These are phyloP conservation scores for Lentinula detonsa DNA, from an alignment of 768 basidiomycete species.

Conservation along the genomic window DNA sequence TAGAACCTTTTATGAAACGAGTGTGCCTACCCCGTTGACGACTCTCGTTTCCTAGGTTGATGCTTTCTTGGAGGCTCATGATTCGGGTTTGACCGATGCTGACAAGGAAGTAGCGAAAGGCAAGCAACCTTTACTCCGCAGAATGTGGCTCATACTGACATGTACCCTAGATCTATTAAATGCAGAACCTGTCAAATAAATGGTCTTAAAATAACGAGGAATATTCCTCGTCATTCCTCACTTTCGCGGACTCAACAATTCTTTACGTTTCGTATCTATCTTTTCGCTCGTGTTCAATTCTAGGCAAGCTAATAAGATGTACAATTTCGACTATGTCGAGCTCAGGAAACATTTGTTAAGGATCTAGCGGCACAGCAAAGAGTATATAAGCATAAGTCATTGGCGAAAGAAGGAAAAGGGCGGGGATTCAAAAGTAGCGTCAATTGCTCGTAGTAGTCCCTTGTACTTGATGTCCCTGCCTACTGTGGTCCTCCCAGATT, in stretches of 20 bases:
- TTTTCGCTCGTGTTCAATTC: not conserved
- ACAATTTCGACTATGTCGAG: not conserved
- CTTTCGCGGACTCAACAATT: not conserved
- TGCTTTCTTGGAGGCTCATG: slow-evolving; percentile 92
- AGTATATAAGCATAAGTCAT: not conserved
- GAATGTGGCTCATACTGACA: slow-evolving; percentile 7
- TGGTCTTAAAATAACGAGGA: not conserved
- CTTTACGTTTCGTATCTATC: not conserved
- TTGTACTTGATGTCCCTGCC: not conserved
- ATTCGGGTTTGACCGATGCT: slow-evolving; percentile 74
- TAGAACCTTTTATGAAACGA: slow-evolving; percentile 20
- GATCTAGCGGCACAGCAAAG: not conserved
- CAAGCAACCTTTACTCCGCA: slow-evolving; percentile 21
- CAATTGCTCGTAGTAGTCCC: not conserved
- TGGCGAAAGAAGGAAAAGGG: not conserved
- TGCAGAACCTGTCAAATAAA: slow-evolving; percentile 53
- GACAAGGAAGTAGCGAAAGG: slow-evolving; percentile 77
- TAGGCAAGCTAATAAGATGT: not conserved
- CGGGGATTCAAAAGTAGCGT: not conserved
- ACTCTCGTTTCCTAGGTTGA: slow-evolving; percentile 51
- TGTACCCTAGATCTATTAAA: slow-evolving; percentile 44
- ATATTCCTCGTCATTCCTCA: not conserved
- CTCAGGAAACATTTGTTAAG: not conserved
- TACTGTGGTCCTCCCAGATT: slow-evolving; percentile 65
- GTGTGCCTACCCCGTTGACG: slow-evolving; percentile 6